Conservation (phyloP, 805 yeast genomes). For the Candida endomychidarum region DNA sequence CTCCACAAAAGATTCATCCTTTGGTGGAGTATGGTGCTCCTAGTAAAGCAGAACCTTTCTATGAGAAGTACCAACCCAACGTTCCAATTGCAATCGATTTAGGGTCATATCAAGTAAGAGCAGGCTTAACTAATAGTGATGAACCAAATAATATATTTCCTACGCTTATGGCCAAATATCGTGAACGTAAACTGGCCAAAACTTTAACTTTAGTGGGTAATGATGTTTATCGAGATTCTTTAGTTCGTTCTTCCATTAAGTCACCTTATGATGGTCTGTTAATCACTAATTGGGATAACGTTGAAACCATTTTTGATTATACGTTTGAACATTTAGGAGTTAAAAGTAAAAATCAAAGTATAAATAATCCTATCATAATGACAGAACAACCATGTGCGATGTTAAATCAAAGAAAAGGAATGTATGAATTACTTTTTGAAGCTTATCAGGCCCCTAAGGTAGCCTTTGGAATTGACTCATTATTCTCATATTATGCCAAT, state of each 20-base stretch:
- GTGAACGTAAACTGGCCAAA: slow-evolving; percentile 70
- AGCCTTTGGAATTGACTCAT: slow-evolving; percentile 77
- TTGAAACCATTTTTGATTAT: slow-evolving; percentile 82
- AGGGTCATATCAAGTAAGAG: slow-evolving; percentile 62
- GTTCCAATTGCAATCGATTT: slow-evolving; percentile 87
- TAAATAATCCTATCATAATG: slow-evolving; percentile 78
- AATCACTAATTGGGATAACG: slow-evolving; percentile 89
- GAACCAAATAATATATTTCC: slow-evolving; percentile 68
- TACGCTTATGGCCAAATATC: slow-evolving; percentile 63
- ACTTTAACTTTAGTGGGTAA: slow-evolving; percentile 77
- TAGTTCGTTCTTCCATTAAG: slow-evolving; percentile 65
- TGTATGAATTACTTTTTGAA: slow-evolving; percentile 86
- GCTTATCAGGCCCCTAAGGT: slow-evolving; percentile 73
- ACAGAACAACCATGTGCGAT: slow-evolving; percentile 78
- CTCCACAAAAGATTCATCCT: slow-evolving; percentile 44
- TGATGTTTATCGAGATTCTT: slow-evolving; percentile 71
- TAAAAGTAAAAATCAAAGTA: slow-evolving; percentile 39
- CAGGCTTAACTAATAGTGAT: slow-evolving; percentile 52
- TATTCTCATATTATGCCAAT: slow-evolving; percentile 75
- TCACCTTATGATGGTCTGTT: slow-evolving; percentile 86
- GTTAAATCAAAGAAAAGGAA: slow-evolving; percentile 61
- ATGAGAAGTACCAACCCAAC: slow-evolving; percentile 46
- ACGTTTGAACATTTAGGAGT: slow-evolving; percentile 79
- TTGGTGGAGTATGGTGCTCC: slow-evolving; percentile 44
- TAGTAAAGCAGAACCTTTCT: slow-evolving; percentile 45